Conservation (phyloP, 2,329 filamentous ascomycete genomes). For the Epichloe bromicola region DNA sequence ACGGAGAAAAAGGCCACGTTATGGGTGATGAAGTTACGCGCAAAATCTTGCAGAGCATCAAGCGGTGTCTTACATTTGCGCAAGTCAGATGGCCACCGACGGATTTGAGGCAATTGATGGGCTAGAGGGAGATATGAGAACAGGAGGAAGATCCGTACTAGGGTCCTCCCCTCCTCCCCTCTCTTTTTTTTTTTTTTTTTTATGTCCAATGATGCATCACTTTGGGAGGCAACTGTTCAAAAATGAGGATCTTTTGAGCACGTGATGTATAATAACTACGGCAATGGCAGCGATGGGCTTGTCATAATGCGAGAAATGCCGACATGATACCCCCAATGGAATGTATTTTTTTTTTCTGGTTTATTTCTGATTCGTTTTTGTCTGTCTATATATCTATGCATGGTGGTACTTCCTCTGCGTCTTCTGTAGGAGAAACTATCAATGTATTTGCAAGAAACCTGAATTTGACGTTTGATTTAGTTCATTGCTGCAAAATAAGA, state of each 20-base stretch:
- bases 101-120: constrained; percentile 90
- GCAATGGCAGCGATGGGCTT: not conserved
- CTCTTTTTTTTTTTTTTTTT: too few species aligned
- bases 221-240: too few species aligned
- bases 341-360: not conserved
- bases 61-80: constrained; percentile 89
- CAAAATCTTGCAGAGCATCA: constrained; percentile 96
- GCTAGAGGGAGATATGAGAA: constrained; percentile 21
- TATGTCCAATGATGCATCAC: too few species aligned
- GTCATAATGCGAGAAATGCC: not conserved
- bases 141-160: too few species aligned
- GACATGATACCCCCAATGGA: not conserved
- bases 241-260: not conserved
- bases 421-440: not conserved
- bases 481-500: too few species aligned
- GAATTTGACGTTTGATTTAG: too few species aligned
- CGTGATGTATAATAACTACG: not conserved
- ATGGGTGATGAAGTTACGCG: constrained; percentile 93
- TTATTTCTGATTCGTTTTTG: not conserved
- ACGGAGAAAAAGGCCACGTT: constrained; percentile 80
- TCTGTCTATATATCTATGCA: not conserved
- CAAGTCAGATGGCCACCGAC: constrained; percentile 93
- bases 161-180: too few species aligned
- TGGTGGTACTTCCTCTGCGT: not conserved
- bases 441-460: too few species aligned